Conservation (phyloP, 192 early-diverging fungal species). For the Entomortierella lignicola region DNA sequence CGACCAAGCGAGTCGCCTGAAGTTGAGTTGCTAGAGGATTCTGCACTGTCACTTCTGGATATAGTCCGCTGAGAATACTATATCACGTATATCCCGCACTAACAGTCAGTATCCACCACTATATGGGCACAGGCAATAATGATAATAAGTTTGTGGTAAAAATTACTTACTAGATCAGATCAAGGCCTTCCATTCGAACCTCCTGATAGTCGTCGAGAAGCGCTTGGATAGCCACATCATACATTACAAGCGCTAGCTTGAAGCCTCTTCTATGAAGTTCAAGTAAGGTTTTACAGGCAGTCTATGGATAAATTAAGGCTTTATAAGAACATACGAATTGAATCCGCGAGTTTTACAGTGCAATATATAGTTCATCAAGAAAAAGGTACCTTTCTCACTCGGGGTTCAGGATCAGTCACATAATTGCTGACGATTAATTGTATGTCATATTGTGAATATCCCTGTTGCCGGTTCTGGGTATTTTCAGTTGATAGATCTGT, state of each 20-base stretch:
- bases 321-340: neutral
- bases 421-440: slow-evolving; percentile 64
- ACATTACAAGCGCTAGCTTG: slow-evolving; percentile 63
- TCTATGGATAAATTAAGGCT: slow-evolving; percentile 30
- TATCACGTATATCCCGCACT: neutral
- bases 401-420: slow-evolving; percentile 60
- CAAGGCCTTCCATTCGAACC: slow-evolving; percentile 75
- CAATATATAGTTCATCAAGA: no score
- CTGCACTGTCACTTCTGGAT: slow-evolving; percentile 57
- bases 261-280: slow-evolving; percentile 60
- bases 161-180: slow-evolving; percentile 70
- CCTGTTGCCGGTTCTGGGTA: neutral
- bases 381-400: slow-evolving; percentile 63
- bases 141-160: no score
- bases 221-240: slow-evolving; percentile 71
- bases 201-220: slow-evolving; percentile 79
- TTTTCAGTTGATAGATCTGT: neutral
- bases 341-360: neutral
- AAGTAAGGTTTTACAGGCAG: slow-evolving; percentile 59
- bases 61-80: slow-evolving; percentile 62
- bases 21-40: slow-evolving; percentile 28
- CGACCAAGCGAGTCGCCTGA: slow-evolving; percentile 58
- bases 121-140: no score
- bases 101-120: no score
- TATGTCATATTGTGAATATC: slow-evolving; percentile 53